Evolutionary conservation across 2,329 filamentous ascomycete species (phyloP), one percentile per base, ranked within the genome.

Genomic region (Penicillium sp.): DNA sequence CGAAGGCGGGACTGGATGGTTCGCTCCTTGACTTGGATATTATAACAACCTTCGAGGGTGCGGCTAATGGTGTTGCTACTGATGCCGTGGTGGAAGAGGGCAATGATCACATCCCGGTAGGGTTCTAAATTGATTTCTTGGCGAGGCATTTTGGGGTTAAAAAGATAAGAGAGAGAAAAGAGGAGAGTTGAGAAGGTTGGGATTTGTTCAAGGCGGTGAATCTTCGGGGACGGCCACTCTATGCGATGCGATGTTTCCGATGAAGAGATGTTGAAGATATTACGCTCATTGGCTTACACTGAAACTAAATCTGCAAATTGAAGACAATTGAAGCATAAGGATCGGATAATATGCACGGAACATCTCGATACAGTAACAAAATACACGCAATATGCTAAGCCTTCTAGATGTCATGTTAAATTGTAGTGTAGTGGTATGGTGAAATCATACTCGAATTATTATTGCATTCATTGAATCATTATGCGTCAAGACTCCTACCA

Each of bases 101-200:
- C 47, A 35, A 65, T 58, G 28, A 65, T 65, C 41, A 63, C 61
- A 31, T 65, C 63, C 49, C 61, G 58, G 31, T 61, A 65, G 44
- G 61, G 63, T 5, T 65, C 63, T 50, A 65, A 54, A 35, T 64
- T 64, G 53, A 65, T 65, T 35, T 65, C 60, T 56, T 65, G 63
- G 28, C 63, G 63, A 19, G 63, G 60, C 63, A 65, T 65, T 25
- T 37, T 53, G 56, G 11, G 22, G 28, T 41, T 53, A 31, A 42
- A 17, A 28, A 35, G 35, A 38, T 19, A 33, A 19, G 42, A 31
- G 35, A 36, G 30, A 35, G 28, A 47, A 37, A 26, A 26, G 26
- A 46, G 4, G 28, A 35, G 33, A n/a, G 12, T 33, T 22, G 26
- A 10, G 22, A 16, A 14, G 41, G 25, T 12, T 22, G 26, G 11